A percentile compares a stretch with the other conserved stretches of the same genome.
Evolutionary conservation across 164 flowering plant genomes (phyloP).

Genomic region (Euptelea pleiosperma): DNA sequence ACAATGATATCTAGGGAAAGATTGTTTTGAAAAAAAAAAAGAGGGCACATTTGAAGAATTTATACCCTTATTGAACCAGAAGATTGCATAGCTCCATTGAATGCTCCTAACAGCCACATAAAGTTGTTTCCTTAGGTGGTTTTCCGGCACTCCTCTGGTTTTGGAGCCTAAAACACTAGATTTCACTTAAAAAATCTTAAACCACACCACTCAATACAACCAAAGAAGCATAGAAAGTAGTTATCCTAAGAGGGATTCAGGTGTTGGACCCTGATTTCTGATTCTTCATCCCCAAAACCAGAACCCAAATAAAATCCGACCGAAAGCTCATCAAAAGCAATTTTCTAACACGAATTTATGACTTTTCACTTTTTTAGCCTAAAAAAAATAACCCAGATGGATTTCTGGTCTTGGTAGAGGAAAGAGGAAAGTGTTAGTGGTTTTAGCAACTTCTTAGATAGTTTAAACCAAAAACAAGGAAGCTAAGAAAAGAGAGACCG

Average conservation of each 20-base stretch:
- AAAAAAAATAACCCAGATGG: conserved; percentile 8
- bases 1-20: not conserved
- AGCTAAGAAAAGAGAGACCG: not conserved
- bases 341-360: conserved; percentile 2
- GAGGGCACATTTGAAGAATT: not conserved
- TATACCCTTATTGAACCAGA: conserved; percentile 87
- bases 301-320: no score
- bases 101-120: conserved; percentile 71
- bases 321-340: no score
- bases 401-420: not conserved
- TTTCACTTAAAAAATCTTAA: conserved; percentile 4
- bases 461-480: not conserved
- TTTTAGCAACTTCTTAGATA: not conserved
- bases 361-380: conserved; percentile 2
- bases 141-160: conserved; percentile 26
- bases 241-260: no score
- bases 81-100: conserved; percentile 93
- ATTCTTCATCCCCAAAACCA: not conserved
- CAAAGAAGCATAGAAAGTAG: no score
- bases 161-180: conserved; percentile 21
- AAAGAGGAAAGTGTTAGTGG: not conserved
- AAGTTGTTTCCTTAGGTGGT: conserved; percentile 54
- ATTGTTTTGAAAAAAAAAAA: conserved; percentile 6
- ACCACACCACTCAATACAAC: not conserved
- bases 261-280: not conserved